Percentiles rank a stretch among this genome's conserved stretches.
These are phyloP conservation scores for Starmera amethionina DNA, from an alignment of 805 yeast genomes.

Conservation along the genomic window DNA sequence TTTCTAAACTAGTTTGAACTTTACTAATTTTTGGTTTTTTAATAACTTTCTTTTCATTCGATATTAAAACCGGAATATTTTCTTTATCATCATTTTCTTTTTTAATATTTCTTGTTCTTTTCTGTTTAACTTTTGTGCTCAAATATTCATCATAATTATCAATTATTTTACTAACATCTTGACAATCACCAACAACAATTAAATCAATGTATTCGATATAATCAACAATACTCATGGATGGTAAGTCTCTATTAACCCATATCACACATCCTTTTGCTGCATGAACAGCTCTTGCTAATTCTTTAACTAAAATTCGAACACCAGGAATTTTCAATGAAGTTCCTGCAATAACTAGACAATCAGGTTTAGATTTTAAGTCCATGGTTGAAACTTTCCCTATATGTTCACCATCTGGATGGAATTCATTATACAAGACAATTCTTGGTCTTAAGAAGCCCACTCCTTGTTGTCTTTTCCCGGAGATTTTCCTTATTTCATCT, in stretches of 20 bases:
- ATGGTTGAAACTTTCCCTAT: constrained; percentile 66
- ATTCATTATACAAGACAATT: constrained; percentile 62
- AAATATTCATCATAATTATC: constrained; percentile 15
- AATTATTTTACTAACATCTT: constrained; percentile 32
- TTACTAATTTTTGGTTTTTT: constrained; percentile 6
- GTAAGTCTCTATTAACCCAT: constrained; percentile 52
- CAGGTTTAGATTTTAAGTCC: constrained; percentile 60
- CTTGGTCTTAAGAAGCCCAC: constrained; percentile 55
- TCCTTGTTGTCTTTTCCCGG: constrained; percentile 58
- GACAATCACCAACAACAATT: constrained; percentile 59
- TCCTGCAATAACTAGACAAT: constrained; percentile 73
- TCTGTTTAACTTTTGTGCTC: not conserved
- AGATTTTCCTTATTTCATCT: constrained; percentile 43
- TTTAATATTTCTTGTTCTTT: not conserved
- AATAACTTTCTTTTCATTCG: constrained; percentile 3
- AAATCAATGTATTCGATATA: constrained; percentile 45
- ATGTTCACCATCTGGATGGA: constrained; percentile 81
- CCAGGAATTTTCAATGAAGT: constrained; percentile 80
- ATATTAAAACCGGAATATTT: not conserved
- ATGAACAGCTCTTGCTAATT: constrained; percentile 48
- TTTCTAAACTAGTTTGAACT: constrained; percentile 14
- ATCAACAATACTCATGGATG: constrained; percentile 38
- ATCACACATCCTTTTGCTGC: constrained; percentile 48
- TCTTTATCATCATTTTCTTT: not conserved
- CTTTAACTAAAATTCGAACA: constrained; percentile 50